Conservation (phyloP, 2,329 filamentous ascomycete genomes). For the Penicillium janthinellum region DNA sequence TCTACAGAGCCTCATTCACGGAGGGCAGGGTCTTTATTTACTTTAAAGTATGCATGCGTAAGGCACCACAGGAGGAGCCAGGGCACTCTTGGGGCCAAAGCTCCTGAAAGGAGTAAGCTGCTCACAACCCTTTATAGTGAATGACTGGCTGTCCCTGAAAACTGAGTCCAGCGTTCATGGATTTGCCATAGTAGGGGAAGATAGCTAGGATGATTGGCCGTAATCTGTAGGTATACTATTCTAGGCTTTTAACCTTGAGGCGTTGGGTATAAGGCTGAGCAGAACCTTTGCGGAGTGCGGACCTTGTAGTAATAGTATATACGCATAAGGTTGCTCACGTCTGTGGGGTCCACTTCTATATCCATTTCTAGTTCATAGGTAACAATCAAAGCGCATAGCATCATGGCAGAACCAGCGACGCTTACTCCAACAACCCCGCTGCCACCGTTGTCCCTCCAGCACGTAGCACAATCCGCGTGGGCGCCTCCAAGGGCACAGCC, state of each 20-base stretch:
- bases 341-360: background rate
- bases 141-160: background rate
- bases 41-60: conserved; percentile 4
- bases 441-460: conserved; percentile 82
- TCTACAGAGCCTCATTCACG: conserved; percentile 19
- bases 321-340: background rate
- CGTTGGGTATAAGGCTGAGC: background rate
- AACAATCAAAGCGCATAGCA: background rate
- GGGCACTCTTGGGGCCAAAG: background rate
- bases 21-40: background rate
- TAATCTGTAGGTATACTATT: too few relatives aligned
- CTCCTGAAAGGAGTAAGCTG: background rate
- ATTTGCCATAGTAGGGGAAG: background rate
- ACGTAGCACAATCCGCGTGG: conserved; percentile 77
- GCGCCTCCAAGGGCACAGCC: conserved; percentile 77
- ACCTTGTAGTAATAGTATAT: too few relatives aligned
- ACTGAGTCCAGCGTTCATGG: background rate
- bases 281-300: background rate
- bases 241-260: background rate
- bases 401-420: background rate
- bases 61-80: conserved; percentile 6
- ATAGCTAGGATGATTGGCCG: background rate
- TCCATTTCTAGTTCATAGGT: conserved; percentile 2
- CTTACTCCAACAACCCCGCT: conserved; percentile 74
- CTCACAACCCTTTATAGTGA: background rate